These are phyloP conservation scores for Borovskyia barvae DNA, from an alignment of 208 protist genomes.

Conservation along the genomic window DNA sequence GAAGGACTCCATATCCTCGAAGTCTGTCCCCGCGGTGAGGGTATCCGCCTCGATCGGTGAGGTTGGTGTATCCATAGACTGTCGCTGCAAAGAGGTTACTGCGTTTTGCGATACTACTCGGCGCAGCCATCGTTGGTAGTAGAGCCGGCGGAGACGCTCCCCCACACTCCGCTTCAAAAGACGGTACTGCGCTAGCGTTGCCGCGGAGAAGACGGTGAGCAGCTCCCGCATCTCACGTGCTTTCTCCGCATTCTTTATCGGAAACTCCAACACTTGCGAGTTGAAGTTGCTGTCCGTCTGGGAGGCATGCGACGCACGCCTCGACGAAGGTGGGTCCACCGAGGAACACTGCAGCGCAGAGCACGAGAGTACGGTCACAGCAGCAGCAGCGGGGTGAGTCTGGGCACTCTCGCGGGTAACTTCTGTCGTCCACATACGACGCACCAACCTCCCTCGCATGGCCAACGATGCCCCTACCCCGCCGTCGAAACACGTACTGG, in stretches of 20 bases:
- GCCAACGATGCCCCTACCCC: neutral
- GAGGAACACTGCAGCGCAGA: too few relatives aligned
- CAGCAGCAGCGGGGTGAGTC: too few relatives aligned
- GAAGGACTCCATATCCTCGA: conserved; percentile 22
- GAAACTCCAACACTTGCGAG: neutral
- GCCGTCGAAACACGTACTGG: conserved; percentile 10
- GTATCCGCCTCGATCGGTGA: neutral
- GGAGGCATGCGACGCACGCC: too few relatives aligned
- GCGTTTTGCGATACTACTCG: neutral
- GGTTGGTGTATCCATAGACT: neutral
- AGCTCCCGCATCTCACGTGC: conserved; percentile 3
- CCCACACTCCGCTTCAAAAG: conserved; percentile 35
- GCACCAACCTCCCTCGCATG: neutral
- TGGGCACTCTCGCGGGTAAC: too few relatives aligned
- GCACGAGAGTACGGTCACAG: too few relatives aligned
- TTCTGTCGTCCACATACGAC: too few relatives aligned
- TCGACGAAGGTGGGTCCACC: too few relatives aligned
- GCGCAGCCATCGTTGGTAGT: conserved; percentile 45
- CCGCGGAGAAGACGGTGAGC: conserved; percentile 22
- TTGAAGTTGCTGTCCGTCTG: too few relatives aligned
- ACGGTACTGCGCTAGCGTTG: conserved; percentile 34
- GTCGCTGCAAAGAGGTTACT: neutral
- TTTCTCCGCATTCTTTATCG: conserved; percentile 4
- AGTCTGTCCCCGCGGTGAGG: conserved; percentile 6
- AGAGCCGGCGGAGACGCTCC: conserved; percentile 39